Conservation (phyloP, 2,329 filamentous ascomycete species). For the Grosmannia serpens region DNA sequence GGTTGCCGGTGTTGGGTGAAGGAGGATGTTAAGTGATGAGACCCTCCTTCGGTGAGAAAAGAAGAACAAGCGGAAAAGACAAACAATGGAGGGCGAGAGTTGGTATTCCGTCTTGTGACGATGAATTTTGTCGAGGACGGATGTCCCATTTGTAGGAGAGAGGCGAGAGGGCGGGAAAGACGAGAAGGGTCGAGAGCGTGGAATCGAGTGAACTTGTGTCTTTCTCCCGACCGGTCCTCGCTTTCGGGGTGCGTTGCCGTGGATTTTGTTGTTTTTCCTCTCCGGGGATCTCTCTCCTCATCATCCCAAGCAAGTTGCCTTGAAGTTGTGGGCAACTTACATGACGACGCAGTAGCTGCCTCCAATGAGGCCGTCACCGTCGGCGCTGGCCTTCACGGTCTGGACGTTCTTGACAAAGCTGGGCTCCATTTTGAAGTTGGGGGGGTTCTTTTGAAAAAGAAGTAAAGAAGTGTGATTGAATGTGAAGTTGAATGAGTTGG, state of each 20-base stretch:
- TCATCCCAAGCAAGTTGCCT: neutral
- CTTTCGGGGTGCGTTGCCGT: neutral
- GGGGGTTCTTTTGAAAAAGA: neutral
- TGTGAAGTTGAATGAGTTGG: neutral
- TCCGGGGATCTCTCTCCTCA: neutral
- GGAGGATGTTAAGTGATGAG: neutral
- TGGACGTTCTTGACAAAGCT: neutral
- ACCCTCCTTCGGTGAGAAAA: neutral
- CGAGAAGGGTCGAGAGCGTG: neutral
- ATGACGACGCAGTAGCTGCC: conserved; percentile 5
- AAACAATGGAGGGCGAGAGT: too few relatives aligned
- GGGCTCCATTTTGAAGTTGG: conserved; percentile 3
- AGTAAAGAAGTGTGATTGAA: neutral
- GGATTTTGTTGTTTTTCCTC: neutral
- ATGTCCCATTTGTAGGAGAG: neutral
- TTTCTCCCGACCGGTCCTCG: neutral
- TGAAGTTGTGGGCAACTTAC: neutral
- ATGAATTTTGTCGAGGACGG: neutral
- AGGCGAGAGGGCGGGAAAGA: neutral
- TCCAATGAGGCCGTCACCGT: neutral
- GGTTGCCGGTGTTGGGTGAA: neutral
- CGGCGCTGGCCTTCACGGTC: neutral
- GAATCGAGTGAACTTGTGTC: neutral
- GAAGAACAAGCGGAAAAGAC: neutral
- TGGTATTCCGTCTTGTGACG: neutral